A percentile compares a stretch with the other conserved stretches of the same genome.
Conservation (phyloP, 768 basidiomycete genomes). For the Xerocomus potaroensis region DNA sequence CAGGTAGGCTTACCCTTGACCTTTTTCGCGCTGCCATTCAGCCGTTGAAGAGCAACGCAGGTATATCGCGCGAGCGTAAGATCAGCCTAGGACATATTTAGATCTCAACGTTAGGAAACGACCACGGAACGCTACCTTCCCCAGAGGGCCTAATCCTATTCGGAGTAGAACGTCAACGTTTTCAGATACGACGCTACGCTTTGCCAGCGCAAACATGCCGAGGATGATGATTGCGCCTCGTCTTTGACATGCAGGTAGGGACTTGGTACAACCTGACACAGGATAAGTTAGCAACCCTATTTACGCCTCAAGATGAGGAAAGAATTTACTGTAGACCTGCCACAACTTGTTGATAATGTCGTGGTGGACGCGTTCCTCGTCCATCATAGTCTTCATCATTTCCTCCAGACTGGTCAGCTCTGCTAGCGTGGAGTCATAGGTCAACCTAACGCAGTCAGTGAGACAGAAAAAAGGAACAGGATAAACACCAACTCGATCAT, state of each 20-base stretch:
- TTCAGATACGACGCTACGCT: conserved; percentile 71
- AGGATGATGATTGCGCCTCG: conserved; percentile 93
- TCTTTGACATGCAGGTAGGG: conserved; percentile 79
- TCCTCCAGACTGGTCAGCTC: conserved; percentile 96
- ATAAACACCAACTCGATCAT: conserved; percentile 78
- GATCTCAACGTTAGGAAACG: background rate
- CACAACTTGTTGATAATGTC: conserved; percentile 91
- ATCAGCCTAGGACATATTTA: conserved; percentile 54
- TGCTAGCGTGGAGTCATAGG: conserved; percentile 88
- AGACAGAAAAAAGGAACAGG: background rate
- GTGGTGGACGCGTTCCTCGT: conserved; percentile 72
- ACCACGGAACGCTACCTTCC: conserved; percentile 54
- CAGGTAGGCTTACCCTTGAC: conserved; percentile 66
- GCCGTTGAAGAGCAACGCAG: conserved; percentile 85
- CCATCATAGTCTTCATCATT: conserved; percentile 96
- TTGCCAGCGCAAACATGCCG: conserved; percentile 94
- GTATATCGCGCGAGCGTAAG: conserved; percentile 90
- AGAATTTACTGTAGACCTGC: conserved; percentile 85
- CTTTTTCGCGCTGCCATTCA: conserved; percentile 95
- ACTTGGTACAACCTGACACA: conserved; percentile 54
- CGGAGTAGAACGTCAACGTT: conserved; percentile 80
- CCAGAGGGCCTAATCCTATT: conserved; percentile 79
- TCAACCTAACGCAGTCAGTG: conserved; percentile 50
- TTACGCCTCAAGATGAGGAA: background rate
- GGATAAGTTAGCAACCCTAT: background rate